Evolutionary conservation across 345 rosid genomes (phyloP).

Genomic region (Aegle marmelos): DNA sequence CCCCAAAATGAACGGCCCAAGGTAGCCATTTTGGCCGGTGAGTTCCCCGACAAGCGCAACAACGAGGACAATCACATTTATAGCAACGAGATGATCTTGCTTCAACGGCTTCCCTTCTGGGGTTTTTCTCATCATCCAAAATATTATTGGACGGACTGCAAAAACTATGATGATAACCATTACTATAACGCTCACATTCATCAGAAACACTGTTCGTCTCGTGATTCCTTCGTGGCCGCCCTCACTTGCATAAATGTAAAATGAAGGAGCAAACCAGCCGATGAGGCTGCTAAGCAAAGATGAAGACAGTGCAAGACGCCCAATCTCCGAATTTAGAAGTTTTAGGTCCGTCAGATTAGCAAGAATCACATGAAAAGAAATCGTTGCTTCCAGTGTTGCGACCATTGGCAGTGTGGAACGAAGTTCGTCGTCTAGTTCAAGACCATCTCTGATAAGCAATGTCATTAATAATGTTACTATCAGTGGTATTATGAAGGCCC

Average conservation of each 20-base stretch:
- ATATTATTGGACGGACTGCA: slow-evolving; percentile 31
- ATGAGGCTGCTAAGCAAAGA: slow-evolving; percentile 32
- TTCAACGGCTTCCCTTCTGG: slow-evolving; percentile 42
- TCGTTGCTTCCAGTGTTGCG: slow-evolving; percentile 22
- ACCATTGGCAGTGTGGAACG: not conserved
- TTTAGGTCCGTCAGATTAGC: slow-evolving; percentile 33
- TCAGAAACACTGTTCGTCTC: not conserved
- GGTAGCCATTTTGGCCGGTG: slow-evolving; percentile 24
- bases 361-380: slow-evolving; percentile 37
- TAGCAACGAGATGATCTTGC: slow-evolving; percentile 16
- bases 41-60: slow-evolving; percentile 25
- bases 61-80: slow-evolving; percentile 25
- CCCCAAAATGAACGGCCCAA: slow-evolving; percentile 37
- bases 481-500: slow-evolving; percentile 31
- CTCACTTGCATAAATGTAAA: not conserved
- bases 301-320: slow-evolving; percentile 46
- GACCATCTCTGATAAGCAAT: slow-evolving; percentile 6
- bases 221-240: not conserved
- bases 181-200: not conserved
- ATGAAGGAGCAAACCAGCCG: slow-evolving; percentile 17
- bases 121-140: slow-evolving; percentile 38
- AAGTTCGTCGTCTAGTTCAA: not conserved
- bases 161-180: not conserved
- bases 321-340: slow-evolving; percentile 43
- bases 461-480: not conserved